phyloP scores from a whole-genome alignment of 495 filamentous ascomycete genomes.

The Podospora conica region DNA sequence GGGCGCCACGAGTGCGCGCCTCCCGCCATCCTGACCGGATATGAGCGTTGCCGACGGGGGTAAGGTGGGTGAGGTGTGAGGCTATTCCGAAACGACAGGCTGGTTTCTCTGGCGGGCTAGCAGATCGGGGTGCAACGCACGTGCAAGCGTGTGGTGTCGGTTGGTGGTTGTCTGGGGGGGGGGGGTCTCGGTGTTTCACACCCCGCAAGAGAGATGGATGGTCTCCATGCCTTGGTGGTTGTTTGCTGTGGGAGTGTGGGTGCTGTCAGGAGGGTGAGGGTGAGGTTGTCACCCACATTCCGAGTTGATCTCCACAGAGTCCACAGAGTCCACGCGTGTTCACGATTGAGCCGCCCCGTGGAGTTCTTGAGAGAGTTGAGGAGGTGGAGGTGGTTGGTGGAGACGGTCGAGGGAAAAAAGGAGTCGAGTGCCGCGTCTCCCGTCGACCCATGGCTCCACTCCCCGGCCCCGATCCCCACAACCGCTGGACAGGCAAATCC shows the following conservation, averaged over 20 bases:
- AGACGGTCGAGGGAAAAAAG: no score
- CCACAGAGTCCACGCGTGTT: not conserved
- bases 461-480: not conserved
- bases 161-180: not conserved
- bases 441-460: not conserved
- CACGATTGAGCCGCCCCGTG: not conserved
- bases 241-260: no score
- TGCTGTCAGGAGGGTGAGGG: not conserved
- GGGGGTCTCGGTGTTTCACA: not conserved
- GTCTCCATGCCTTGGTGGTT: not conserved
- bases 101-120: not conserved
- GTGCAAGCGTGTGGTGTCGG: not conserved
- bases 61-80: slow-evolving; percentile 1
- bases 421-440: not conserved
- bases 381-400: no score
- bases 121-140: not conserved
- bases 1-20: not conserved
- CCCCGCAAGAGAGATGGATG: not conserved
- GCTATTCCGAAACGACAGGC: slow-evolving; percentile 9
- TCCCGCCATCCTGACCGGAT: not conserved
- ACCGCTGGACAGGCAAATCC: not conserved
- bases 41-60: not conserved
- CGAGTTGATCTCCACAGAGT: not conserved
- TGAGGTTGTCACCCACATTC: not conserved
- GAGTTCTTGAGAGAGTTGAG: no score